Conservation (phyloP, 2,329 filamentous ascomycete species). For the Xylariaceae sp. region DNA sequence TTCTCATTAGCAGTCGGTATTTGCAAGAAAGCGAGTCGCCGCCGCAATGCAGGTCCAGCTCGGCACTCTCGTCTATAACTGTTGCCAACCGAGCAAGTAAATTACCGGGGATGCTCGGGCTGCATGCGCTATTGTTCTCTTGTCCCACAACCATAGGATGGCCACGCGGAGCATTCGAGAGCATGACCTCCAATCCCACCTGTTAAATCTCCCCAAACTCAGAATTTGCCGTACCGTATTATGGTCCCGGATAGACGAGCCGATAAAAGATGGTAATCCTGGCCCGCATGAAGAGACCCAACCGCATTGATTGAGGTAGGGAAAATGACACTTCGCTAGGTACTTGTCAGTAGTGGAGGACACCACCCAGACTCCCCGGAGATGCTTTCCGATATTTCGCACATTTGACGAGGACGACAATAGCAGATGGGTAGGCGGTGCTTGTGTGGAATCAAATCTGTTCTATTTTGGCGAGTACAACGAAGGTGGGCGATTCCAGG, state of each 20-base stretch:
- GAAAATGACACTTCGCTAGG: neutral
- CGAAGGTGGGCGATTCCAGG: slow-evolving; percentile 5
- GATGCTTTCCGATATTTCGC: neutral
- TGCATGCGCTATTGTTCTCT: slow-evolving; percentile 4
- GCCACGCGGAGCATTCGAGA: slow-evolving; percentile 6
- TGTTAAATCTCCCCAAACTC: neutral
- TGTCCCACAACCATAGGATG: slow-evolving; percentile 7
- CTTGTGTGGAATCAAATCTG: neutral
- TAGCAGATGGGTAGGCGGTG: neutral
- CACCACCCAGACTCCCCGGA: neutral
- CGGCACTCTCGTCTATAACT: slow-evolving; percentile 9
- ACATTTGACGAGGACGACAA: neutral
- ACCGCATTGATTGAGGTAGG: neutral
- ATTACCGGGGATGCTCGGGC: neutral
- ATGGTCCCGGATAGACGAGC: neutral
- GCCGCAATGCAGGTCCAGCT: slow-evolving; percentile 23
- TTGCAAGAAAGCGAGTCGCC: slow-evolving; percentile 14
- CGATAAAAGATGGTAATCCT: neutral
- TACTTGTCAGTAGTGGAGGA: neutral
- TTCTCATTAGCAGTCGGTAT: slow-evolving; percentile 16
- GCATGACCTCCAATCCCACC: neutral
- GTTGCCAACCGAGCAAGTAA: slow-evolving; percentile 3
- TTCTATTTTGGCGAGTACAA: neutral
- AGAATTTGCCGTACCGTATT: neutral
- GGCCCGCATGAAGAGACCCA: neutral